phyloP scores from a whole-genome alignment of 1,284 basidiomycete genomes.

The Ceratobasidium sp. region DNA sequence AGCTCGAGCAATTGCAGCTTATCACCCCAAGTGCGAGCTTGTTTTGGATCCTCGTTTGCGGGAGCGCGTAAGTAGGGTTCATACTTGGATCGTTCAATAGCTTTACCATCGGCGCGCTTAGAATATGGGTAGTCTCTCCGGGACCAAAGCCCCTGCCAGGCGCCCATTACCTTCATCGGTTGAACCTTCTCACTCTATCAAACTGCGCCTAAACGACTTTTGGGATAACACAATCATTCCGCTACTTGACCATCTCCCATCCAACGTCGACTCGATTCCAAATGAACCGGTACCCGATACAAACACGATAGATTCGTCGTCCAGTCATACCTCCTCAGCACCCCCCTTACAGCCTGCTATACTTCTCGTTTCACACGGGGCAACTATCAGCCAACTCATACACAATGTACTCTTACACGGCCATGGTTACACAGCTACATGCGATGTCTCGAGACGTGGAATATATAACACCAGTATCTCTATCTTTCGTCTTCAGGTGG shows the following conservation, averaged over 20 bases:
- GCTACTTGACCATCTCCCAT: background rate
- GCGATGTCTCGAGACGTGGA: constrained; percentile 21
- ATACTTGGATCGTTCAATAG: background rate
- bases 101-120: background rate
- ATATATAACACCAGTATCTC: constrained; percentile 37
- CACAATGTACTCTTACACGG: constrained; percentile 12
- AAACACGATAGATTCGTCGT: background rate
- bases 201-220: constrained; percentile 11
- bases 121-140: constrained; percentile 41
- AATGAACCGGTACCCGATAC: background rate
- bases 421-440: constrained; percentile 16
- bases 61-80: constrained; percentile 42
- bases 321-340: background rate
- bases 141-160: constrained; percentile 32
- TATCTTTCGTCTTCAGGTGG: constrained; percentile 4
- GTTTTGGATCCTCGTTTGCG: constrained; percentile 27
- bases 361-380: constrained; percentile 42
- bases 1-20: constrained; percentile 39
- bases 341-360: constrained; percentile 12
- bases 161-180: constrained; percentile 30
- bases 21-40: constrained; percentile 36
- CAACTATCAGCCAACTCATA: constrained; percentile 40
- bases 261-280: background rate
- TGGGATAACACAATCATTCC: constrained; percentile 30
- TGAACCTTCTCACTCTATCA: constrained; percentile 10